Evolutionary conservation across 257 asterid genomes (phyloP).

Genomic region (Petunia secreta): DNA sequence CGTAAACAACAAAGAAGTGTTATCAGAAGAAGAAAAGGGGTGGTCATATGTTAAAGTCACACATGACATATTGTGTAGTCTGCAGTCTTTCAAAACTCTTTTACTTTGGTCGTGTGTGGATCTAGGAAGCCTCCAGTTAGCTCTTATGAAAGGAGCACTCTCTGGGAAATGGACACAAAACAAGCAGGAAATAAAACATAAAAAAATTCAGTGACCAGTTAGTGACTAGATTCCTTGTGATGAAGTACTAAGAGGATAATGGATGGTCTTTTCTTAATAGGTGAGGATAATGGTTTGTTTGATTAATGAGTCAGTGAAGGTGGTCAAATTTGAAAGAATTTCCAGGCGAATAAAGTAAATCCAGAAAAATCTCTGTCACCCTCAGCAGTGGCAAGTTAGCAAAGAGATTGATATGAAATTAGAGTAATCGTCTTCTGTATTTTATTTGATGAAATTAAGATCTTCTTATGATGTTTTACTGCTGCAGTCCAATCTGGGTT

Average conservation of each 20-base stretch:
- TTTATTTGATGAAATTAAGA: background rate
- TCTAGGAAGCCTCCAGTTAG: background rate
- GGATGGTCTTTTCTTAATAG: background rate
- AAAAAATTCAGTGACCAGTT: conserved; percentile 3
- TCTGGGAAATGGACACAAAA: conserved; percentile 2
- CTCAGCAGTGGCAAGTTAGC: background rate
- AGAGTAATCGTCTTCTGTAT: background rate
- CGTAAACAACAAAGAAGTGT: conserved; percentile 22
- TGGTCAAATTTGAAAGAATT: conserved; percentile 12
- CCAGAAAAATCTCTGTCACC: background rate
- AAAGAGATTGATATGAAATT: background rate
- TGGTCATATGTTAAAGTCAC: conserved; percentile 20
- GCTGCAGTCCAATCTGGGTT: background rate
- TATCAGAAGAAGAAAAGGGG: background rate
- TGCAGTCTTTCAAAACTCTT: background rate
- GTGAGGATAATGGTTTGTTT: conserved; percentile 13
- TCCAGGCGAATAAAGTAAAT: conserved; percentile 5
- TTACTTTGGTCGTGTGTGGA: conserved; percentile 9
- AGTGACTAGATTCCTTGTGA: conserved; percentile 23
- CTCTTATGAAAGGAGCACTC: conserved; percentile 17
- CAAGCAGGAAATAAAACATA: conserved; percentile 2
- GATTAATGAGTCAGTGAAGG: conserved; percentile 8
- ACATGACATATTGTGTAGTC: background rate
- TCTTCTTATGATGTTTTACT: background rate
- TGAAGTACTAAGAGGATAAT: conserved; percentile 15